These are phyloP conservation scores for Fusarium sacchari DNA, from an alignment of 2,329 filamentous ascomycete species.

Conservation along the genomic window DNA sequence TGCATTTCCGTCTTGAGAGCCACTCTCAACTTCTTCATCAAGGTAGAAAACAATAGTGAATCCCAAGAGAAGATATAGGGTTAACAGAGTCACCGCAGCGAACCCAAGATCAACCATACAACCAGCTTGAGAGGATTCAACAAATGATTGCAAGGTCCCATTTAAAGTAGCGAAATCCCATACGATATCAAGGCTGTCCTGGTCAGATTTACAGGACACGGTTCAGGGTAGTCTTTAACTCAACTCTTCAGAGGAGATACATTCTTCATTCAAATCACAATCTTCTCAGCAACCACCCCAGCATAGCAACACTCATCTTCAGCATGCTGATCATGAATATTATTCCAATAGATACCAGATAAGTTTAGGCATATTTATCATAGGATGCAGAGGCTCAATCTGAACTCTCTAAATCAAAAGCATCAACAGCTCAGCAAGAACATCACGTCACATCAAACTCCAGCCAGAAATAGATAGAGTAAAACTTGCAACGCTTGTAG, in stretches of 20 bases:
- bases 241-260: not conserved
- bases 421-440: not conserved
- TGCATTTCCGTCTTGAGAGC: not conserved
- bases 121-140: not conserved
- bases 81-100: not conserved
- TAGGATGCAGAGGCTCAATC: not conserved
- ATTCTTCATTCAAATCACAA: not conserved
- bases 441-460: not conserved
- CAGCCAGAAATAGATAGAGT: not conserved
- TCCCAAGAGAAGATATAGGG: not conserved
- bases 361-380: too few species aligned
- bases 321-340: too few species aligned
- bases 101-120: not conserved
- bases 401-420: not conserved
- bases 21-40: not conserved
- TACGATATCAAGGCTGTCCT: not conserved
- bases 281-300: not conserved
- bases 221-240: not conserved
- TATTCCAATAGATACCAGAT: too few species aligned
- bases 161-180: not conserved
- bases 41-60: not conserved
- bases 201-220: not conserved
- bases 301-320: too few species aligned
- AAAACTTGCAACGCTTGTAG: not conserved
- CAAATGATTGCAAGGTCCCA: accelerated